These are phyloP conservation scores for Aspergillus diversus DNA, from an alignment of 495 filamentous ascomycete genomes.

Conservation along the genomic window DNA sequence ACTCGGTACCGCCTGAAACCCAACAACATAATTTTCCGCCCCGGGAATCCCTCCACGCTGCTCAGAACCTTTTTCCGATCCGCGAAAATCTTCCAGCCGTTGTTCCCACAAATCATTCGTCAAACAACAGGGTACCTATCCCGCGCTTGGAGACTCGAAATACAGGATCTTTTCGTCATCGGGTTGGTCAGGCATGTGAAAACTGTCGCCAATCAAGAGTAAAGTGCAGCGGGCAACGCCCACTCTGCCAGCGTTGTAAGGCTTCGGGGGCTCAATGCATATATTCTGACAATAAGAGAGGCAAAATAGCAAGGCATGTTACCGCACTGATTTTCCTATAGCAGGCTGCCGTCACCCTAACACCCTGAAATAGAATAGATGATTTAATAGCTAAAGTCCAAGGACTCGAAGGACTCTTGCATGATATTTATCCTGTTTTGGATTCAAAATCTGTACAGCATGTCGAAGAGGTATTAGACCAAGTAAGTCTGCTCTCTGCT, in stretches of 20 bases:
- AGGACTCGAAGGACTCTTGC: conserved; percentile 39
- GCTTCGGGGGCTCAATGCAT: conserved; percentile 53
- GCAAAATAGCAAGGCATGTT: conserved; percentile 58
- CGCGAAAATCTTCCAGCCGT: no score
- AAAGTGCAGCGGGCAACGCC: conserved; percentile 63
- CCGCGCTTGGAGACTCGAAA: no score
- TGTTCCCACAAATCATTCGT: no score
- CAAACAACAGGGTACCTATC: no score
- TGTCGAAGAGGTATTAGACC: conserved; percentile 41
- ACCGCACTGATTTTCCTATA: conserved; percentile 18
- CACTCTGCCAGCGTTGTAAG: conserved; percentile 59
- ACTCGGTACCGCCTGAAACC: no score
- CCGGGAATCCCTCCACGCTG: no score
- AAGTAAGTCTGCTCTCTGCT: conserved; percentile 30
- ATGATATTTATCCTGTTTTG: conserved; percentile 39
- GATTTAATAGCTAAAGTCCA: conserved; percentile 43
- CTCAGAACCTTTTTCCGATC: no score
- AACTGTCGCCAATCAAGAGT: conserved; percentile 72
- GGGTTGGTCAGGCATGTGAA: conserved; percentile 67
- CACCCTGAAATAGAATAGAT: conserved; percentile 36
- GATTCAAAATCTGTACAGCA: conserved; percentile 35
- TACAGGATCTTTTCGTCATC: conserved; percentile 2
- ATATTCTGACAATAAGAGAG: conserved; percentile 63
- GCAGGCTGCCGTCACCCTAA: conserved; percentile 7
- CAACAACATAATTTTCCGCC: no score